Base-by-base conservation (phyloP, 1,139 yeast genomes). In the Blastobotrys aristatus region DNA sequence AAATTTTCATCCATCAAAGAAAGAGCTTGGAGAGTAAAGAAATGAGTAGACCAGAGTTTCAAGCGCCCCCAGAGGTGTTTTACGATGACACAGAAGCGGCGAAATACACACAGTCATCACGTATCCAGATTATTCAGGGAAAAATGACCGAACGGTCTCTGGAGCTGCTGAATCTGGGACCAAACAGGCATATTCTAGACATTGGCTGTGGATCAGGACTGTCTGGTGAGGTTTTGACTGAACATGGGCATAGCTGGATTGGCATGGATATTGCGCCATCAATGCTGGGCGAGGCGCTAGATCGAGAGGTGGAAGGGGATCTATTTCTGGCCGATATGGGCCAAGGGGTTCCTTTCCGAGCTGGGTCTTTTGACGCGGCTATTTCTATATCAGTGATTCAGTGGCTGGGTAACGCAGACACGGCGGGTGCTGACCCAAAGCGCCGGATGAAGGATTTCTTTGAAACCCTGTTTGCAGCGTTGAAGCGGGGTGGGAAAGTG, bases 121-220 rank as follows among this genome's bases (percentile, higher is more conserved):
- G 99, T 74, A 96, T 92, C 45, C 98, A 92, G 69, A 96, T 88
- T 63, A 92, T 92, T 58, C 99, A 92, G 67, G 97, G 97, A 1
- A 85, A 87, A 63, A 92, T 92, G 99, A 89, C 98, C 0, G 74
- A 90, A 45, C 76, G 98, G 59, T 96, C 98, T 0, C 71, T 92
- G 48, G 98, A 92, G 59, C 73, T 94, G 36, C 71, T 92, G 51
- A 87, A 89, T 64, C 69, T 92, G 44, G 77, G 79, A 14, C 77
- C 80, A 1, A 69, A 73, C 35, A 84, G 88, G 47, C 84, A 82
- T 59, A 65, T 92, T 11, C 77, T 92, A 27, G 99, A 92, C 74
- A 76, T 92, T 40, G 99, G 99, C 14, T 90, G 98, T 72, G 99
- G 99, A 7, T 88, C 97, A 0, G 98, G 99, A 0, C 75, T 92